phyloP scores from a whole-genome alignment of 345 rosid species.

The Populus davidiana region DNA sequence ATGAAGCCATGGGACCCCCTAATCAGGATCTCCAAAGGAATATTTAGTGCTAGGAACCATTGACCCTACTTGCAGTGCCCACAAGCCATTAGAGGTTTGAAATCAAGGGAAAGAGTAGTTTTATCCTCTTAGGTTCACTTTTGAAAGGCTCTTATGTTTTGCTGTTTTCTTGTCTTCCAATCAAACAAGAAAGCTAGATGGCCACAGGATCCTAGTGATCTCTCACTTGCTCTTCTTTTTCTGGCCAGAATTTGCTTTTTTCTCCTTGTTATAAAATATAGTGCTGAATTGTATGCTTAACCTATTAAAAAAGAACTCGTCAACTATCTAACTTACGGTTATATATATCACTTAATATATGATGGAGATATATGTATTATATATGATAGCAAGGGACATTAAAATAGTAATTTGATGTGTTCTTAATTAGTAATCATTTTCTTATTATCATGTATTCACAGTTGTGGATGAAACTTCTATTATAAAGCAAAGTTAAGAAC shows the following conservation, averaged over 20 bases:
- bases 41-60: not conserved
- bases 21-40: constrained; percentile 12
- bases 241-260: not conserved
- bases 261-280: not conserved
- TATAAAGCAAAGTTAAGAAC: too few relatives aligned
- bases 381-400: too few relatives aligned
- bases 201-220: constrained; percentile 14
- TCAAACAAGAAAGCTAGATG: constrained; percentile 15
- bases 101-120: constrained; percentile 3
- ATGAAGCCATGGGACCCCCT: not conserved
- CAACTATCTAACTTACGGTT: too few relatives aligned
- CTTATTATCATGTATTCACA: too few relatives aligned
- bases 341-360: too few relatives aligned
- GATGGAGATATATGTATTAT: too few relatives aligned
- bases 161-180: constrained; percentile 10
- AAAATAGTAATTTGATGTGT: too few relatives aligned
- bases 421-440: too few relatives aligned
- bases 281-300: too few relatives aligned
- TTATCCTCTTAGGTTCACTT: not conserved
- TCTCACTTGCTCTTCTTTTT: constrained; percentile 6
- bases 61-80: not conserved
- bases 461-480: too few relatives aligned
- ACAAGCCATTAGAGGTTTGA: constrained; percentile 5
- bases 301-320: not conserved
- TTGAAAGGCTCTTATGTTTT: not conserved